These are phyloP conservation scores for Candida sp. DNA, from an alignment of 1,139 yeast genomes.

Conservation along the genomic window DNA sequence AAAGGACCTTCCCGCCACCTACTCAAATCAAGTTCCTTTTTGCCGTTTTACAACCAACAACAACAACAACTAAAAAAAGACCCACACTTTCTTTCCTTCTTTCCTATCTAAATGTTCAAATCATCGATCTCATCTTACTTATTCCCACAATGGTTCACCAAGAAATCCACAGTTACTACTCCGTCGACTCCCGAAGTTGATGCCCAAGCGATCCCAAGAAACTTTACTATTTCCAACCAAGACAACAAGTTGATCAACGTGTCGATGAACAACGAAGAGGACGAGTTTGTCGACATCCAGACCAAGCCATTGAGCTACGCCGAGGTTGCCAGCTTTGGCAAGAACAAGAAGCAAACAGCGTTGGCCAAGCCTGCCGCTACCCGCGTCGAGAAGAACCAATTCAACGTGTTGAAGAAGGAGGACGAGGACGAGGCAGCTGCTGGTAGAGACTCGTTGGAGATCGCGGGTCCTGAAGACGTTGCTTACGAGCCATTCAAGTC, in stretches of 20 bases:
- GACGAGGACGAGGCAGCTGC: background rate
- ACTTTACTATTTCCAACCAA: constrained; percentile 32
- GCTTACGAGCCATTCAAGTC: constrained; percentile 12
- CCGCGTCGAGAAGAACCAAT: constrained; percentile 12
- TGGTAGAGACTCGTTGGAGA: background rate
- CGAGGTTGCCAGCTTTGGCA: constrained; percentile 43
- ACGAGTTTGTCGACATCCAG: constrained; percentile 23
- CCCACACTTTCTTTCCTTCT: constrained; percentile 11
- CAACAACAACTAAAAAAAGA: background rate
- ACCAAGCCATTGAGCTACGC: constrained; percentile 45
- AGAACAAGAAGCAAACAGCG: constrained; percentile 15
- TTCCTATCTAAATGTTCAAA: constrained; percentile 13
- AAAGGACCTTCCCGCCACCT: background rate
- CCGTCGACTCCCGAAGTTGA: constrained; percentile 10
- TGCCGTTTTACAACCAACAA: background rate
- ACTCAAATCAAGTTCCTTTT: background rate
- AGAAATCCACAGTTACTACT: constrained; percentile 1
- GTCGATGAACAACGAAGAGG: constrained; percentile 28
- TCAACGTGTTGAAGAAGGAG: constrained; percentile 5
- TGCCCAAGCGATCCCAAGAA: constrained; percentile 25
- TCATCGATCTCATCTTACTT: constrained; percentile 12
- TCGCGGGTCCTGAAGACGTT: constrained; percentile 2
- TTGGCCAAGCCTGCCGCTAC: constrained; percentile 8
- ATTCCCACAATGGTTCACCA: constrained; percentile 17
- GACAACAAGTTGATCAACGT: constrained; percentile 34